A percentile compares a stretch with the other conserved stretches of the same genome.
phyloP scores from a whole-genome alignment of 352 stramenopile species.

The Phytophthora syringae region DNA sequence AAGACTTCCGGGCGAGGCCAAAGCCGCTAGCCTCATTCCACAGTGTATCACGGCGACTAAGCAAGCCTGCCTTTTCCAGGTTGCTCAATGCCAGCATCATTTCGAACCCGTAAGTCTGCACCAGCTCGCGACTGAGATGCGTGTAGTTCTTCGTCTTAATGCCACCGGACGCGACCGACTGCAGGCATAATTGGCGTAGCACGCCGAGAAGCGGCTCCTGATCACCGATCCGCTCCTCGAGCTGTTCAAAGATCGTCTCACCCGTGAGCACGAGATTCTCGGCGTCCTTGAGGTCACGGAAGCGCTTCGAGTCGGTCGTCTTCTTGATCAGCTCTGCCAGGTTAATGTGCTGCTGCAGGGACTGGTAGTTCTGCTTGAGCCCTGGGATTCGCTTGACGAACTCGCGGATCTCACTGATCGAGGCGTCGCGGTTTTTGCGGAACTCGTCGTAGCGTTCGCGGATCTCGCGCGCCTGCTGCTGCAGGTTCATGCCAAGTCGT shows the following conservation, averaged over 20 bases:
- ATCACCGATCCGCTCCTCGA: constrained; percentile 96
- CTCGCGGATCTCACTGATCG: constrained; percentile 97
- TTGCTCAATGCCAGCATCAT: constrained; percentile 93
- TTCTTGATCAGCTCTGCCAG: constrained; percentile 96
- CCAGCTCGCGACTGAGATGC: constrained; percentile 91
- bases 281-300: constrained; percentile 95
- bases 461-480: constrained; percentile 96
- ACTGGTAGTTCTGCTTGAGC: constrained; percentile 94
- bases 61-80: constrained; percentile 93
- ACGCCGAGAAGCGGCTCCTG: constrained; percentile 92
- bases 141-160: constrained; percentile 96
- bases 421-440: constrained; percentile 95
- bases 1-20: constrained; percentile 83
- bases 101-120: constrained; percentile 98
- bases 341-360: constrained; percentile 98
- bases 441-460: constrained; percentile 95
- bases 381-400: constrained; percentile 98
- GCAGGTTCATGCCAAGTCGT: constrained; percentile 95
- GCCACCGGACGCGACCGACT: constrained; percentile 93
- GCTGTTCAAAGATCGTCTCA: constrained; percentile 94
- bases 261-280: constrained; percentile 97
- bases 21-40: constrained; percentile 89
- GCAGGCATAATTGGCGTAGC: constrained; percentile 93
- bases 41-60: constrained; percentile 90
- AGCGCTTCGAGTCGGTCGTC: constrained; percentile 92